phyloP scores from a whole-genome alignment of 1,284 basidiomycete genomes.

The Baeospora myosura region DNA sequence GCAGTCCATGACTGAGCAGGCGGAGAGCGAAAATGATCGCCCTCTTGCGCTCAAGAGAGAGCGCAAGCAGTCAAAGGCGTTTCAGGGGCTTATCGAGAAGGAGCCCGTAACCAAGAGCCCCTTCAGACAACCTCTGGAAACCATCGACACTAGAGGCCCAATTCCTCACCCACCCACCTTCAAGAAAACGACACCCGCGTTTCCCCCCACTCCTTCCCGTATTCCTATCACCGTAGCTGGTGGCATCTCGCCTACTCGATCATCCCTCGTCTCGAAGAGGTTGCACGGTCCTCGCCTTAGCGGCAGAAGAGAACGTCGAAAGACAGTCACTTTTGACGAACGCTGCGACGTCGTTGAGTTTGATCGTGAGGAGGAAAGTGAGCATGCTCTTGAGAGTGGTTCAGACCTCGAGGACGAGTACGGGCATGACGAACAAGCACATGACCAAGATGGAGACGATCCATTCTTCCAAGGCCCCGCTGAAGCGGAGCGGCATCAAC shows the following conservation, averaged over 20 bases:
- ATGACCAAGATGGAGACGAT: conserved; percentile 20
- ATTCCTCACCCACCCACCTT: not conserved
- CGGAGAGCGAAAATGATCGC: conserved; percentile 62
- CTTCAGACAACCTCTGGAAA: conserved; percentile 40
- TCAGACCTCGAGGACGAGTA: conserved; percentile 25
- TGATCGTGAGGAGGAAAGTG: conserved; percentile 57
- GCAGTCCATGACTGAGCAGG: conserved; percentile 57
- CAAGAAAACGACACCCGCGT: conserved; percentile 1
- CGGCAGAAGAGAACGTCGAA: conserved; percentile 54
- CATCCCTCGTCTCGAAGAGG: conserved; percentile 73
- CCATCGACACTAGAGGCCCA: conserved; percentile 13
- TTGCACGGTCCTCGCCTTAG: conserved; percentile 74
- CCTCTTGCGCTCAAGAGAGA: conserved; percentile 67
- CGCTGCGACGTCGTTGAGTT: conserved; percentile 87
- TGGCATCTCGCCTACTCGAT: conserved; percentile 53
- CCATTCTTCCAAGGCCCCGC: conserved; percentile 16
- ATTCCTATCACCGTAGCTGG: conserved; percentile 18
- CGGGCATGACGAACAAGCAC: conserved; percentile 17
- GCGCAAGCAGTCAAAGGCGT: conserved; percentile 67
- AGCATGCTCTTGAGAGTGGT: conserved; percentile 33
- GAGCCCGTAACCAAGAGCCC: conserved; percentile 83
- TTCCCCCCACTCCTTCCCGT: conserved; percentile 19
- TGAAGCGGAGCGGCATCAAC: conserved; percentile 14
- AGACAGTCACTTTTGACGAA: conserved; percentile 84
- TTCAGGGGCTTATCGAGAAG: conserved; percentile 67